Evolutionary conservation across 1,284 basidiomycete genomes (phyloP), one percentile per base, ranked within the genome.

Genomic region (Singerocomus inundabilis): DNA sequence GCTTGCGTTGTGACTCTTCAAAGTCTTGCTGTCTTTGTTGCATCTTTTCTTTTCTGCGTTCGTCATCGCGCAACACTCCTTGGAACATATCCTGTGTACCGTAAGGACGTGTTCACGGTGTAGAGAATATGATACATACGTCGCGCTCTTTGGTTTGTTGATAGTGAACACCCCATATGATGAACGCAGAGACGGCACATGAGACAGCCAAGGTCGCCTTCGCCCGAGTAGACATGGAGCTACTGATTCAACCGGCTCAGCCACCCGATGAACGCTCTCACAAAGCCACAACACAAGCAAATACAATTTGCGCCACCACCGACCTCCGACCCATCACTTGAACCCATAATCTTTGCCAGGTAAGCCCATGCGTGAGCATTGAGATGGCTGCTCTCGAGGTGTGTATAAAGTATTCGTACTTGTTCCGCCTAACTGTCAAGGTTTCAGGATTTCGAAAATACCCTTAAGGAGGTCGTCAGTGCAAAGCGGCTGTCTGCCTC

Each of bases 151-250:
- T 79, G 37, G 81, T 75, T 70, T 99, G 96, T 55, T 96, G 80
- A 61, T 80, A 89, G 67, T 98, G 96, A 6, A 99, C 96, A 18
- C 85, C 92, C 82, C 86, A 95, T 62, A 99, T 84, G 6, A 89
- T 91, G 29, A 83, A 70, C 2, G 77, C 78, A 12, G 89, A 84
- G 46, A 89, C 68, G 8, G 81, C 59, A 44, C 91, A 69, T 4
- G 93, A 85, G n/a, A 74, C 78, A 29, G 74, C 71, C 28, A 98
- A 78, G 5, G 93, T 91, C 36, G 79, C 70, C 69, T 91, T 93
- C 21, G 95, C 89, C 44, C 78, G 77, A 49, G 82, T 76, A 50
- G 91, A 89, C 82, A 91, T 91, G 4, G 33, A 49, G 43, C 6
- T 24, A 26, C 0, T 30, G 31, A 35, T 6, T 5, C 7, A 29